Evolutionary conservation across 805 yeast species (phyloP), one percentile per base, ranked within the genome.

Genomic region (Starmerella bombicola): DNA sequence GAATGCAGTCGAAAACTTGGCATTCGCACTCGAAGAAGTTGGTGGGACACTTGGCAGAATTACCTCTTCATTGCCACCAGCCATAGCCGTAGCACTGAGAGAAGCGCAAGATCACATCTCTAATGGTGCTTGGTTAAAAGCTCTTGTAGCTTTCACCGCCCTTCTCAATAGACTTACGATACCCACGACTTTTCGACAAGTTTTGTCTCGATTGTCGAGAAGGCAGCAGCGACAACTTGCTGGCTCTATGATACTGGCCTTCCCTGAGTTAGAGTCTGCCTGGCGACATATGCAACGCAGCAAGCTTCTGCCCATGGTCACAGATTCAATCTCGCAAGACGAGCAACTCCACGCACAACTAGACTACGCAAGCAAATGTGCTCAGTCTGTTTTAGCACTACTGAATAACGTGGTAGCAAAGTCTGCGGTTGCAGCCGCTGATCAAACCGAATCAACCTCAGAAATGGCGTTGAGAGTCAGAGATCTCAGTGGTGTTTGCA

Each of bases 221-320:
- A 10, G 97, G 82, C 52, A 91, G 81, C 47, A 91, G 69, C 3
- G 97, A 83, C 3, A 96, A 84, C 59, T 91, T 84, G 36, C 97
- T 95, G 23, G 86, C 94, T 53, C 88, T 80, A 58, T 84, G 5
- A 19, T 45, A 24, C 24, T 17, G 18, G 30, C 47, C n/a, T 40
- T 50, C 38, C 49, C 53, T 4, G 54, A 50, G 32, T 44, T 50
- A 12, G 49, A 47, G 40, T 37, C 50, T 4, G 45, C 51, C 7
- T 41, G 49, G 45, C 26, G 45, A 3, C 32, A 32, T 2, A 5
- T 44, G 16, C 50, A 43, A 19, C 34, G 37, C 26, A 9, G 35
- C 20, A 19, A 22, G 23, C 30, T 34, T 4, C 34, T 40, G 5
- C 39, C 45, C 2, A 40, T 30, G 3, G 10, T 21, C 9, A 16